A percentile compares a stretch with the other conserved stretches of the same genome.
phyloP scores from a whole-genome alignment of 345 rosid genomes.

The Jatropha curcas region DNA sequence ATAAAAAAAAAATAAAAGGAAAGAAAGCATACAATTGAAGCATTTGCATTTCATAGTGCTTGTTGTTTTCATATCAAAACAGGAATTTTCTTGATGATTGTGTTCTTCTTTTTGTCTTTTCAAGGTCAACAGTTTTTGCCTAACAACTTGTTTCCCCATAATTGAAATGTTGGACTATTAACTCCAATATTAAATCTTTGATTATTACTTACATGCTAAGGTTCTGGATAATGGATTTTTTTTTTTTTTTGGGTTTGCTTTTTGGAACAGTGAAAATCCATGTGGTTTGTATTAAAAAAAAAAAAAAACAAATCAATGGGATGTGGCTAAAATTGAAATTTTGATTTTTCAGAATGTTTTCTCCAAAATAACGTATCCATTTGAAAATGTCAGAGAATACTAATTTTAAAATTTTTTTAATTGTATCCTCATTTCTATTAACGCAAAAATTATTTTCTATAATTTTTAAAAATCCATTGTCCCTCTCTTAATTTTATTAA shows the following conservation, averaged over 20 bases:
- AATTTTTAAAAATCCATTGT: too few species aligned
- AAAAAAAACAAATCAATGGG: background rate
- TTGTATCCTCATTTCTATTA: too few species aligned
- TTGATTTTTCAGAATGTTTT: too few species aligned
- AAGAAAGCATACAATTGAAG: constrained; percentile 10
- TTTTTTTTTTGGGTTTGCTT: too few species aligned
- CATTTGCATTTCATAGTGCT: background rate
- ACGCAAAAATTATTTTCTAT: too few species aligned
- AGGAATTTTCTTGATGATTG: background rate
- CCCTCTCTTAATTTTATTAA: too few species aligned
- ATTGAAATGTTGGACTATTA: background rate
- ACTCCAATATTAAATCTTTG: background rate
- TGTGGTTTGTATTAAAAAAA: background rate
- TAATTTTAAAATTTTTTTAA: too few species aligned
- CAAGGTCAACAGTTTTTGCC: background rate
- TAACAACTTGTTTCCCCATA: background rate
- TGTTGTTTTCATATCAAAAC: too few species aligned
- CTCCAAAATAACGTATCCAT: too few species aligned
- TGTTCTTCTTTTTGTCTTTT: background rate
- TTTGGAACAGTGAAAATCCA: background rate
- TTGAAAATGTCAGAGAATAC: too few species aligned
- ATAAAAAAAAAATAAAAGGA: constrained; percentile 3
- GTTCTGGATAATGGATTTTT: background rate
- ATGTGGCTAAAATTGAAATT: background rate
- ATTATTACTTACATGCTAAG: background rate